Evolutionary conservation across 2,329 filamentous ascomycete genomes (phyloP), one percentile per base, ranked within the genome.

Genomic region (Oidium heveae): DNA sequence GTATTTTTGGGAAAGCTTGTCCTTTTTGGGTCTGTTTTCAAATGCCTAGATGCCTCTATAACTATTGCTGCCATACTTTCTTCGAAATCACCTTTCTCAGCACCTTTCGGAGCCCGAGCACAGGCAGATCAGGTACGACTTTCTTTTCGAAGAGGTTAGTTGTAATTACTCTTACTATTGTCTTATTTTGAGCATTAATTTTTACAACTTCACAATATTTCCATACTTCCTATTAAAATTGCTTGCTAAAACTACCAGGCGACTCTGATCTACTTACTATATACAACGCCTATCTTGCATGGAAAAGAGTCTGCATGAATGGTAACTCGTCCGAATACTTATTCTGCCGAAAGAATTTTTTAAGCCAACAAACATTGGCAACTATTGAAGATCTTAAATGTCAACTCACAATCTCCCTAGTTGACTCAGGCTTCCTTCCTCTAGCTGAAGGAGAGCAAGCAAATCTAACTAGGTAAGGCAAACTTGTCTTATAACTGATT

Each of bases 351-450:
- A 95, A 94, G 70, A 94, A 94, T 67, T 95, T 88, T 63, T 75
- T 98, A 54, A 89, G 82, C 57, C 75, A 82, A n/a, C 87, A 93
- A 65, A 91, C 86, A 3, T 74, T 98, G 4, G 74, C 79, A 50
- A 94, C 91, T 58, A 94, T 98, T 59, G 91, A 98, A 66, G 91
- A 98, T 61, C 74, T 96, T 54, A 98, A 96, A 67, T 84, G 84
- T 7, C 91, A 98, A 63, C 76, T 98, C 0, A 72, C 95, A 1
- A 80, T 85, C 1, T 84, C 86, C 0, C 74, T 98, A 0, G 83
- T 82, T 7, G 91, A 96, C 61, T 85, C 87, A 0, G 86, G 86
- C 0, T 84, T 95, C 59, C 69, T 96, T 6, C 76, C 75, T 12
- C 72, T 95, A 1, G 84, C 84, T 0, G 72, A 79, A 0, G 77